Percentiles rank a stretch among this genome's conserved stretches.
These are phyloP conservation scores for Macrolepiota fuliginosa DNA, from an alignment of 768 basidiomycete species.

Conservation along the genomic window DNA sequence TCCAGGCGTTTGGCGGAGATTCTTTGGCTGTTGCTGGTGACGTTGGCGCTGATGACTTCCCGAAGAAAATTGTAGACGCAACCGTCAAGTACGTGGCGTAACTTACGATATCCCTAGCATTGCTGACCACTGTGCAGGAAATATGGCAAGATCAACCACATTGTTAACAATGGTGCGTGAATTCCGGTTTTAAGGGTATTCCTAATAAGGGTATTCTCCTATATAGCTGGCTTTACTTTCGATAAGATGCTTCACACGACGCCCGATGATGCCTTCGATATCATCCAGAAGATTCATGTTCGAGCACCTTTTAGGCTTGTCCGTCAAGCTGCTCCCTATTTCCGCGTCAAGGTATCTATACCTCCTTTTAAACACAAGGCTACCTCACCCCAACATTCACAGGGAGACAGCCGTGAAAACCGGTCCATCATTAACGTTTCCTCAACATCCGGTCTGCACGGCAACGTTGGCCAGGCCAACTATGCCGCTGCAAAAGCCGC, in stretches of 20 bases:
- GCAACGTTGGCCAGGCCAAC: slow-evolving; percentile 84
- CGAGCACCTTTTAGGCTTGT: slow-evolving; percentile 85
- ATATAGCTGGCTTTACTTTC: slow-evolving; percentile 68
- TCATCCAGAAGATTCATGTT: slow-evolving; percentile 84
- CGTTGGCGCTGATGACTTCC: slow-evolving; percentile 81
- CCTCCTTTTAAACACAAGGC: slow-evolving; percentile 8
- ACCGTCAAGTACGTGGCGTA: slow-evolving; percentile 62
- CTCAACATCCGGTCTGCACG: slow-evolving; percentile 79
- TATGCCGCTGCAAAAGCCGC: slow-evolving; percentile 81
- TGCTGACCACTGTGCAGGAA: slow-evolving; percentile 38
- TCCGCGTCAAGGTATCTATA: slow-evolving; percentile 63
- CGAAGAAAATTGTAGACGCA: slow-evolving; percentile 71
- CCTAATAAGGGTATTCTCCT: not conserved
- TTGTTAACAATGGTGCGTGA: slow-evolving; percentile 73
- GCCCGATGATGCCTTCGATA: slow-evolving; percentile 76
- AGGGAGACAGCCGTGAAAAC: slow-evolving; percentile 59
- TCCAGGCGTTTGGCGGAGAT: slow-evolving; percentile 69
- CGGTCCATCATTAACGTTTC: slow-evolving; percentile 82
- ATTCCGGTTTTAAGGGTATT: not conserved
- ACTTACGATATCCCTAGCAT: not conserved
- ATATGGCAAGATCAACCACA: slow-evolving; percentile 85
- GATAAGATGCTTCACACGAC: slow-evolving; percentile 90
- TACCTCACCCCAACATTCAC: slow-evolving; percentile 1
- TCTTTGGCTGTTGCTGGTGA: slow-evolving; percentile 76
- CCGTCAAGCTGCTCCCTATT: slow-evolving; percentile 80